Percentiles rank a stretch among this genome's conserved stretches.
Evolutionary conservation across 805 yeast species (phyloP).

Genomic region (Jamesozyma piceae): DNA sequence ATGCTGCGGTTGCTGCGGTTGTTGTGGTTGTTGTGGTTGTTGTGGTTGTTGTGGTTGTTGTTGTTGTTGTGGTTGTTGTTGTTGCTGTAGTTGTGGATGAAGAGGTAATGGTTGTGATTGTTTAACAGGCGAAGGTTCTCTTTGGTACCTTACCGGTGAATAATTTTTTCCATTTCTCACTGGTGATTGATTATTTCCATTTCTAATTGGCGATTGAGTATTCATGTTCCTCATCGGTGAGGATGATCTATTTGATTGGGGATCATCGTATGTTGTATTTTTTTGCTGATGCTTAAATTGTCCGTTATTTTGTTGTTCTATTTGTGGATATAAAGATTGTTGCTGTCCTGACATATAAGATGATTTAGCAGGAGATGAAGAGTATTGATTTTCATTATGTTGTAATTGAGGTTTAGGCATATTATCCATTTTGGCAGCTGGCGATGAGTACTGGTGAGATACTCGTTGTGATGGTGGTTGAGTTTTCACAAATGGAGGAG

Average conservation of each 20-base stretch:
- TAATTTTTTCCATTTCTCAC: not conserved
- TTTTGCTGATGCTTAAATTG: not conserved
- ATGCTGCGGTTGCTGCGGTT: not conserved
- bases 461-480: not conserved
- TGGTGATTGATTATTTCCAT: no score
- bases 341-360: not conserved
- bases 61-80: not conserved
- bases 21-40: not conserved
- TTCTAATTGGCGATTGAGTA: not conserved
- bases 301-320: not conserved
- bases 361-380: not conserved
- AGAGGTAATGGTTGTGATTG: not conserved
- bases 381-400: not conserved
- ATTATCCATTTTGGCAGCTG: not conserved
- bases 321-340: not conserved
- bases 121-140: constrained; percentile 2
- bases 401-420: not conserved
- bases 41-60: not conserved
- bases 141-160: not conserved
- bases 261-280: not conserved
- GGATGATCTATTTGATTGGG: not conserved
- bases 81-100: not conserved
- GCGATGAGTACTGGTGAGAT: not conserved
- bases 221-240: not conserved
- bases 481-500: not conserved